Base-by-base conservation (phyloP, 257 asterid genomes). In the Verbena officinalis region DNA sequence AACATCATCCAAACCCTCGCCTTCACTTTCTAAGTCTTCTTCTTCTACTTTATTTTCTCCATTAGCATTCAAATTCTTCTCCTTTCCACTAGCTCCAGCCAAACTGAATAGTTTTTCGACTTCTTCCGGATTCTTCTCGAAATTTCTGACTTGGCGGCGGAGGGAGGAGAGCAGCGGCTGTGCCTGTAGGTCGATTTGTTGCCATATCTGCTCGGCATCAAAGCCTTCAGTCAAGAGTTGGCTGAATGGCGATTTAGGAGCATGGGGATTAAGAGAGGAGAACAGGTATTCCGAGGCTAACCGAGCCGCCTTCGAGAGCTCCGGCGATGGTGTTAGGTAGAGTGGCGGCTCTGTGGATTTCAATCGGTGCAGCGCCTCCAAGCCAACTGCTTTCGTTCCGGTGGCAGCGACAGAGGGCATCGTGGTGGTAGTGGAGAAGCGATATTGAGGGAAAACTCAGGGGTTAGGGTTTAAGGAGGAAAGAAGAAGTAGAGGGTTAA, bases 181-280 rank as follows among this genome's bases (percentile, higher is more conserved):
- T 4, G 91, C 67, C 71, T 94, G 97, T 30, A 88, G 77, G 78
- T 94, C 97, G 40, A 94, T 86, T 78, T 90, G 99, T 83, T 88
- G 96, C 99, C 97, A 91, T 20, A 91, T 83, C 73, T 91, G 96
- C 68, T 88, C 96, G 10, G 75, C 70, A 7, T 78, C 83, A 42
- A 74, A 78, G 0, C 92, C 95, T 43, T 94, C 79, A 0, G 90
- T 83, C 22, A 79, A 63, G 7, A 94, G 88, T 7, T 80, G 79
- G 45, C 40, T 48, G 22, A 94, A 78, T 3, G 88, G 88, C 30
- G 82, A 84, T 54, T 86, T 90, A 13, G 89, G 95, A 22, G 84
- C 73, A 67, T 75, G 76, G 14, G 95, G 91, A 59, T 61, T 81
- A 64, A 94, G 84, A 16, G 81, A 63, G 24, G 84, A 74, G 73